These are phyloP conservation scores for Cenchrus americanus DNA, from an alignment of 176 grass and related monocot genomes.

Conservation along the genomic window DNA sequence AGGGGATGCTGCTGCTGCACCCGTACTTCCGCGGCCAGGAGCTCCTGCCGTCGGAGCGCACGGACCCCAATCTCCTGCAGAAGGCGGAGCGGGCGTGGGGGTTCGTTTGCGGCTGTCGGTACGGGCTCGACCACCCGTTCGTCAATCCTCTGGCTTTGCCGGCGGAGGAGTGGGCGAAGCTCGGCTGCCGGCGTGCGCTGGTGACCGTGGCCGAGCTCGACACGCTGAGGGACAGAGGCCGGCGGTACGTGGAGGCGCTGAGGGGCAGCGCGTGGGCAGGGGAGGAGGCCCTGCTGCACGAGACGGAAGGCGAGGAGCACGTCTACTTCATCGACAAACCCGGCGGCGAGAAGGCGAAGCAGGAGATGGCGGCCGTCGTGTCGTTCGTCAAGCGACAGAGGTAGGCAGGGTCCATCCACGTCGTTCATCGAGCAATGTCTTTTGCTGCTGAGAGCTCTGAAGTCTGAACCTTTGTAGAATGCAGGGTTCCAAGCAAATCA, in stretches of 20 bases:
- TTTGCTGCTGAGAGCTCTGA: not conserved
- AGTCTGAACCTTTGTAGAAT: not conserved
- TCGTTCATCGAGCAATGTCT: not conserved
- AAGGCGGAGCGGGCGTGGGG: conserved; percentile 28
- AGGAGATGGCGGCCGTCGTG: conserved; percentile 41
- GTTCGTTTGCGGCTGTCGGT: conserved; percentile 27
- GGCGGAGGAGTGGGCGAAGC: conserved; percentile 37
- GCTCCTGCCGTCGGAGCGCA: conserved; percentile 39
- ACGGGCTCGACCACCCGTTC: conserved; percentile 53
- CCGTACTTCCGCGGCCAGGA: conserved; percentile 57
- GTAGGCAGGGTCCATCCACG: not conserved
- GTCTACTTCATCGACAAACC: conserved; percentile 41
- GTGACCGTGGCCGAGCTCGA: conserved; percentile 55
- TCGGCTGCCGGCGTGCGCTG: conserved; percentile 45
- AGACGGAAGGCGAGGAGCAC: conserved; percentile 43
- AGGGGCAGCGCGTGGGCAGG: conserved; percentile 58
- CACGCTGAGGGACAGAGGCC: conserved; percentile 46
- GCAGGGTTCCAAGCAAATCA: not conserved
- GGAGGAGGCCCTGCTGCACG: conserved; percentile 50
- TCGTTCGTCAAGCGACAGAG: conserved; percentile 26
- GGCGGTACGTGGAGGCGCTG: conserved; percentile 50
- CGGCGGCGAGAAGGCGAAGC: conserved; percentile 8
- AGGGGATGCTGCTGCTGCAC: conserved; percentile 56
- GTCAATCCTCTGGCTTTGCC: conserved; percentile 49
- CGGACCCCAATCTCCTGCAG: not conserved